Evolutionary conservation across 192 early-diverging fungal genomes (phyloP), one percentile per base, ranked within the genome.

Genomic region (Umbelopsis sp.): DNA sequence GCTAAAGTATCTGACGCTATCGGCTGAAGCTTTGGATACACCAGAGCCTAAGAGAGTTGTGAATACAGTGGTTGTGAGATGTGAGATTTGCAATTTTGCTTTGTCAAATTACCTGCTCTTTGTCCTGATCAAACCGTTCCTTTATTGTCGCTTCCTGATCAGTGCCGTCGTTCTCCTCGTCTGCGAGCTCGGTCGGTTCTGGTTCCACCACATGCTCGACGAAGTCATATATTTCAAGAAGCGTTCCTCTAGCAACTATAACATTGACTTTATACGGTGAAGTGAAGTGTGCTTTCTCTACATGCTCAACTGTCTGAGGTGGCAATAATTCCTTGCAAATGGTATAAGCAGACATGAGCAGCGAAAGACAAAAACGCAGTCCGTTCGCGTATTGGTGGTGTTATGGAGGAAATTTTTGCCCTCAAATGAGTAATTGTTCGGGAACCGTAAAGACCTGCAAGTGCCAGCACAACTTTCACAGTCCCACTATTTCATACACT

Each of bases 181-280:
- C 70, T 46, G 53, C 44, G 8, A 61, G 55, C 30, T 61, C 55
- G 27, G 25, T 15, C 2, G 49, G 44, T 10, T 50, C 71, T 18
- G 67, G 71, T 46, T 64, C 55, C 2, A 80, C 76, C 21, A 73
- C 74, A 13, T 83, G 78, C 67, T 92, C 89, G 10, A 82, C 64
- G 65, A 92, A 88, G 44, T 73, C 79, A 77, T 89, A 94, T 66
- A 94, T 80, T 73, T 92, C 86, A 27, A 94, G 79, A 22, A 91
- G 70, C n/a, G 81, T 82, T 18, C 80, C 78, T 46, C 85, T 86
- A 33, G 89, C 84, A 11, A 94, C 88, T 52, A 90, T 80, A 15
- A 94, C 52, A 78, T 94, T 94, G 9, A 76, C 71, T 7, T 80
- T 79, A 25, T 82, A 74, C 1, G 90, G 84, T 3, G 80, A 69